Evolutionary conservation across 192 early-diverging fungal genomes (phyloP), one percentile per base, ranked within the genome.

Genomic region (Coemansia sp.): DNA sequence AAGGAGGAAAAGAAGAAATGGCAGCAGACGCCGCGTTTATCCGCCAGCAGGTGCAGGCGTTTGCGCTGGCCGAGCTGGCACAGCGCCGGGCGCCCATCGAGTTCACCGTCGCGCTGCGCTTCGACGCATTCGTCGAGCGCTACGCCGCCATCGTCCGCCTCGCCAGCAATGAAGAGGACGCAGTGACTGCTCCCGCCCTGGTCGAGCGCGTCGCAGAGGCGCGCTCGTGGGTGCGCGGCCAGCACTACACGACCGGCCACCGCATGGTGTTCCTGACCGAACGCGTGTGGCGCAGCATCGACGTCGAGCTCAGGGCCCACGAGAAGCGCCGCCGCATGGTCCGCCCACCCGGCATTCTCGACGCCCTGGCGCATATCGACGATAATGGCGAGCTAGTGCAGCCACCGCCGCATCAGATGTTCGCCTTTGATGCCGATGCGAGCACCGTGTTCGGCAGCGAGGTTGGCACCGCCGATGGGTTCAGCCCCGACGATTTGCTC

Each of bases 201-300:
- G 88, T 62, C 24, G 14, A 27, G 69, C 20, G 59, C 19, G 49
- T 74, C 64, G 27, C 66, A 70, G 39, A 64, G 69, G 64, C 29
- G 32, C 12, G 76, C 59, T 46, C 62, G 72, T 63, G 69, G 83
- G 45, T 86, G 84, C 70, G 32, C 65, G 4, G 65, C 65, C 46
- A 56, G 73, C 0, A 84, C 88, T 58, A 86, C 85, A 73, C 73
- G 74, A 19, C 60, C 87, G 36, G 89, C 86, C 11, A 65, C 63
- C 31, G 76, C 70, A 29, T 75, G 65, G 79, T 95, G 17, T 96
- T 89, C 61, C 64, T 98, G 43, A 87, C 85, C 60, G 93, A 93
- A 75, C 63, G 39, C 0, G 85, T 86, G 8, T 98, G 95, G 96
- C 85, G 91, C 47, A 83, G 85, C 38, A 82, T 98, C 36, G 96